phyloP scores from a whole-genome alignment of 2,329 filamentous ascomycete species.

The Neofusicoccum ribis region DNA sequence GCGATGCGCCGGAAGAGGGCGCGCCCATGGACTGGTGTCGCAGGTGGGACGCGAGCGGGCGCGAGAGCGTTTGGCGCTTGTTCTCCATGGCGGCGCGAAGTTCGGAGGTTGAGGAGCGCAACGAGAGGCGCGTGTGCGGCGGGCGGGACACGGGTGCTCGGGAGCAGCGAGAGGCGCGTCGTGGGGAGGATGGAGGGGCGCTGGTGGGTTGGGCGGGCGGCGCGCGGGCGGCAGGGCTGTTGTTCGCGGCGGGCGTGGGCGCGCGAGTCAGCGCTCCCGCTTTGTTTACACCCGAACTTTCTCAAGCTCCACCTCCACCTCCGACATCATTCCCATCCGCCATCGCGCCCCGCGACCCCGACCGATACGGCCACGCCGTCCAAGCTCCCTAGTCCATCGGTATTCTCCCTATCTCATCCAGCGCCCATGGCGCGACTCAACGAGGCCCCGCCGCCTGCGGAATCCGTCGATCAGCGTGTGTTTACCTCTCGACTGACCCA shows the following conservation, averaged over 20 bases:
- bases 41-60: constrained; percentile 63
- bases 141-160: background rate
- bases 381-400: background rate
- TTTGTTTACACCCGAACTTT: constrained; percentile 18
- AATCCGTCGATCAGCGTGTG: constrained; percentile 72
- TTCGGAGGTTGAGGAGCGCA: too few relatives aligned
- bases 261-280: background rate
- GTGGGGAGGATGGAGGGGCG: background rate
- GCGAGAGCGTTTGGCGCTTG: constrained; percentile 42
- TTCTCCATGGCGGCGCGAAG: constrained; percentile 11
- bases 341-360: constrained; percentile 4
- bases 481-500: constrained; percentile 26
- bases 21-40: constrained; percentile 53
- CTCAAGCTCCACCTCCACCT: constrained; percentile 9
- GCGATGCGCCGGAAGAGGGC: constrained; percentile 58
- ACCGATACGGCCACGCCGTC: background rate
- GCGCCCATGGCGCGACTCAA: constrained; percentile 77
- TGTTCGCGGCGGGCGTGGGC: background rate
- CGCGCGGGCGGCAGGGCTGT: background rate
- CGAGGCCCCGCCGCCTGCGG: constrained; percentile 67
- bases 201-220: background rate
- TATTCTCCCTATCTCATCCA: constrained; percentile 14
- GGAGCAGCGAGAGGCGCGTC: background rate
- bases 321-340: constrained; percentile 12
- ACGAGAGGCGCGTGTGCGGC: background rate